Evolutionary conservation across 257 asterid species (phyloP).

Genomic region (Solanum dulcamara): DNA sequence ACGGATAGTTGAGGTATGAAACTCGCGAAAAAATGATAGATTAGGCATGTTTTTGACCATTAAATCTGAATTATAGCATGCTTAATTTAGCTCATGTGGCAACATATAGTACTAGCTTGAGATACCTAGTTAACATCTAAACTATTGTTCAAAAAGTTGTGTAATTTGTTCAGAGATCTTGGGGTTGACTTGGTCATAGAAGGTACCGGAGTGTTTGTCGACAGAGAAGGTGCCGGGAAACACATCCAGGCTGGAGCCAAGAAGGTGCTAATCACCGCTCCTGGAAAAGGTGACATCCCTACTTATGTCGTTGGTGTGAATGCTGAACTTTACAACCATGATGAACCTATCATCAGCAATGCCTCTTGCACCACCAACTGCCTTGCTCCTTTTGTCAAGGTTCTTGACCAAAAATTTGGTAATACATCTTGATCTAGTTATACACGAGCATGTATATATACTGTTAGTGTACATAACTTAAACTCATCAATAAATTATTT

Average conservation of each 20-base stretch:
- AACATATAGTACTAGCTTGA: background rate
- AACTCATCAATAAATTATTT: background rate
- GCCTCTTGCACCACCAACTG: slow-evolving; percentile 99
- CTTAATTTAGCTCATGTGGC: background rate
- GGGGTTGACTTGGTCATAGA: slow-evolving; percentile 81
- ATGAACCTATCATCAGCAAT: slow-evolving; percentile 76
- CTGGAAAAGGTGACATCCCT: slow-evolving; percentile 94
- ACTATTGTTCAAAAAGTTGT: background rate
- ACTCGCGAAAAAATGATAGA: background rate
- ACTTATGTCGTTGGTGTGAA: slow-evolving; percentile 94
- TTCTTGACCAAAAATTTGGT: slow-evolving; percentile 80
- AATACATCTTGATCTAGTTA: background rate
- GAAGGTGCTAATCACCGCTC: slow-evolving; percentile 95
- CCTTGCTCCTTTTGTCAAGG: slow-evolving; percentile 95
- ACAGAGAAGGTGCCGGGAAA: slow-evolving; percentile 91
- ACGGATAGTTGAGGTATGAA: background rate
- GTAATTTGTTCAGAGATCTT: slow-evolving; percentile 39
- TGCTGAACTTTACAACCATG: slow-evolving; percentile 56
- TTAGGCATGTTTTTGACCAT: background rate
- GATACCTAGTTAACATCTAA: background rate
- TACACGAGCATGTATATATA: background rate
- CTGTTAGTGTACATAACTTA: too few relatives aligned
- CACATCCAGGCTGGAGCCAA: slow-evolving; percentile 90
- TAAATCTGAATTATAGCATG: background rate
- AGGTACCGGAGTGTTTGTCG: slow-evolving; percentile 94